Percentiles rank a stretch among this genome's conserved stretches.
Conservation (phyloP, 2,329 filamentous ascomycete species). For the Fusarium vanettenii region DNA sequence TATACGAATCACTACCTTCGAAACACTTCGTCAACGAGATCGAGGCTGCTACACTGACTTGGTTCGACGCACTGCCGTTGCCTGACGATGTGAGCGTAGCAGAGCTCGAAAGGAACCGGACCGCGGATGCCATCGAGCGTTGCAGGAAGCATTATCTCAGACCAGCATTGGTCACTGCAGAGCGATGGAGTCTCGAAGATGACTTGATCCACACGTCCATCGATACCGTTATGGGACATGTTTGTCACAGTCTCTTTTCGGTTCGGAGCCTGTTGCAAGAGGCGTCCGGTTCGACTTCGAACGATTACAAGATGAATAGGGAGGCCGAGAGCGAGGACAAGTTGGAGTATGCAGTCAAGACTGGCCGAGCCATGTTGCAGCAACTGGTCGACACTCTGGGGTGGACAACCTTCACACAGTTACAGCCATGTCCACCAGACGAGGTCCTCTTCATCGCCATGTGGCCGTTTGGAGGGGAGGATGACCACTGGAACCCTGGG, state of each 20-base stretch:
- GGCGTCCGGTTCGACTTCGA: slow-evolving; percentile 15
- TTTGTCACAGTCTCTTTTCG: slow-evolving; percentile 51
- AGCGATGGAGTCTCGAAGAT: slow-evolving; percentile 55
- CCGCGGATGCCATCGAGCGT: slow-evolving; percentile 53
- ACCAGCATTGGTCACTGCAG: slow-evolving; percentile 36
- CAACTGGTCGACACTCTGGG: slow-evolving; percentile 60
- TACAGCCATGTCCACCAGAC: slow-evolving; percentile 62
- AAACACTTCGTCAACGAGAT: slow-evolving; percentile 50
- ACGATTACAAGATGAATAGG: slow-evolving; percentile 14
- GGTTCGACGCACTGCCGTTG: slow-evolving; percentile 53
- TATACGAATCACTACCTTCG: slow-evolving; percentile 40
- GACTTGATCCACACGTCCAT: slow-evolving; percentile 58
- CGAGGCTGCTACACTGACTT: slow-evolving; percentile 54
- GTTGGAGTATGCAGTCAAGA: slow-evolving; percentile 29
- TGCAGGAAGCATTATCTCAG: slow-evolving; percentile 61
- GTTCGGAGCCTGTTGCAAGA: slow-evolving; percentile 36
- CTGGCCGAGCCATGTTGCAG: slow-evolving; percentile 32
- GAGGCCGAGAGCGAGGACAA: not conserved
- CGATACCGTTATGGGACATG: slow-evolving; percentile 49
- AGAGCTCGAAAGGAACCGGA: slow-evolving; percentile 47
- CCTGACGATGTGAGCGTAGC: slow-evolving; percentile 33
- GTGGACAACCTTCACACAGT: slow-evolving; percentile 72
- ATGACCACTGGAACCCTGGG: slow-evolving; percentile 61
- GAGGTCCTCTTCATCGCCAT: slow-evolving; percentile 73
- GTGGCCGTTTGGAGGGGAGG: slow-evolving; percentile 67